Base-by-base conservation (phyloP, 306 rosid species). In the Lathyrus tuberosus region DNA sequence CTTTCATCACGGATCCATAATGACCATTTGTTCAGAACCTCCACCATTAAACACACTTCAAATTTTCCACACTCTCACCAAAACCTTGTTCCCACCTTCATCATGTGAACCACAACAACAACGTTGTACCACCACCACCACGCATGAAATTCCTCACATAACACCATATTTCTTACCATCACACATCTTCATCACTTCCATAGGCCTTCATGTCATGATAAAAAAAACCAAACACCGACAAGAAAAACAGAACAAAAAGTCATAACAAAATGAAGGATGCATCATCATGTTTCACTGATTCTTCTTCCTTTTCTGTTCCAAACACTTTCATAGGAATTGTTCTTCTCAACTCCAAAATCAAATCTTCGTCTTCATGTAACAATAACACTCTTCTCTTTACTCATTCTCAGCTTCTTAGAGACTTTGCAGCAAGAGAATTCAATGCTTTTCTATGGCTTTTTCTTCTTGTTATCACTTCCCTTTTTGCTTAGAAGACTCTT, bases 371-470 rank as follows among this genome's bases (percentile, higher is more conserved):
- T 87, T 53, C 82, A 82, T 11, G 57, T 16, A 75, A 75, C 64
- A 28, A 37, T 56, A 70, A 47, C 62, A 72, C 35, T 5, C 15
- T n/a, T 18, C 30, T 43, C 26, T 31, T 72, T 54, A 46, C 58
- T 28, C 71, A 53, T 48, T 82, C 83, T 15, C 58, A 78, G 8
- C 65, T 84, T 31, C 40, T 91, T 44, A 71, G 46, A 9, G 96
- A 91, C 76, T 62, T 85, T 2, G 87, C 78, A 8, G 49, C 75
- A 14, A 51, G 90, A 26, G 97, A 91, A 44, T 31, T 88, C 91
- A 91, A 89, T 59, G 97, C 91, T 0, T 85, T 89, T 61, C 82
- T 87, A 0, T 91, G 97, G 97, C 10, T 85, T 17, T 69, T 70
- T 22, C 86, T 89, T 43, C 12, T 89, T 64, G 40, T 73, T 4